Evolutionary conservation across 139 green algal genomes (phyloP).

Genomic region (Coelastrella sp.): DNA sequence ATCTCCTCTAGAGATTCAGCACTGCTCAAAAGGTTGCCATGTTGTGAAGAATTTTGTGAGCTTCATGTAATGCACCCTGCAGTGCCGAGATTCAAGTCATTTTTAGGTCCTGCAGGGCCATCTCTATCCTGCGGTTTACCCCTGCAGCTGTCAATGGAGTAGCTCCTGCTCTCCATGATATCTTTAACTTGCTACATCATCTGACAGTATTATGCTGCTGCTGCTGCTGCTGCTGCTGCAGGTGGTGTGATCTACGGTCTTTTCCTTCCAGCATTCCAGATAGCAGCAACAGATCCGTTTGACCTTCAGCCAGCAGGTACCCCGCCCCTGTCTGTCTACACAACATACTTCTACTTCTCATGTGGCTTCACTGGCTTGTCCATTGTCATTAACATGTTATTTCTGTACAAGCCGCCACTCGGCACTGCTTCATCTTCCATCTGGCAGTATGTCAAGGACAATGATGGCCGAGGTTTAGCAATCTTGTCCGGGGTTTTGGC

Average conservation of each 20-base stretch:
- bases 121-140: too few species aligned
- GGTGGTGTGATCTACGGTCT: constrained; percentile 50
- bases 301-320: constrained; percentile 35
- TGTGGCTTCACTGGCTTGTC: constrained; percentile 37
- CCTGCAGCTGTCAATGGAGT: background rate
- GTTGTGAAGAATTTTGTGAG: too few species aligned
- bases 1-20: too few species aligned
- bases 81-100: too few species aligned
- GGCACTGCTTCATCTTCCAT: constrained; percentile 40
- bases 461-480: constrained; percentile 30
- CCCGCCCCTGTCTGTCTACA: constrained; percentile 52
- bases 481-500: constrained; percentile 54
- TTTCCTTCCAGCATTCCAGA: constrained; percentile 62
- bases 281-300: constrained; percentile 55
- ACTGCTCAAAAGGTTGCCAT: too few species aligned
- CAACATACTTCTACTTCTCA: constrained; percentile 60
- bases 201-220: constrained; percentile 2
- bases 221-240: constrained; percentile 26
- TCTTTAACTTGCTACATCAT: background rate
- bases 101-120: too few species aligned
- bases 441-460: constrained; percentile 28
- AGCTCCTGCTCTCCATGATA: background rate
- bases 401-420: constrained; percentile 48
- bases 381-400: constrained; percentile 41
- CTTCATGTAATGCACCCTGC: too few species aligned